Evolutionary conservation across 345 rosid genomes (phyloP), one percentile per base, ranked within the genome.

Genomic region (Moricandia arvensis): DNA sequence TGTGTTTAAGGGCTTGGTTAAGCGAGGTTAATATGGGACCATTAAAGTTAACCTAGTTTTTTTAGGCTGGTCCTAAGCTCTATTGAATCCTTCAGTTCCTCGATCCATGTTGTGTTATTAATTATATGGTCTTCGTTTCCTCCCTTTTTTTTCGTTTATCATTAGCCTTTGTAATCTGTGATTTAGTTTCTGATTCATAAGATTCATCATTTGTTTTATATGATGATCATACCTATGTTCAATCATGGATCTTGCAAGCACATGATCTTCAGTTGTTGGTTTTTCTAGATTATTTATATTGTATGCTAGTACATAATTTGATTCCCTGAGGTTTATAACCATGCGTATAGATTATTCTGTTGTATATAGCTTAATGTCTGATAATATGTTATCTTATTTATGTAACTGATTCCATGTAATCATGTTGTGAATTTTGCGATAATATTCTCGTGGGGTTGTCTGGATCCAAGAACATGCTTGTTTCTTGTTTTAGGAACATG

Each of bases 61-160:
- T 58, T 16, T 81, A 85, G 87, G 75, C 75, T 87, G 86, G 85
- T 84, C 88, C 87, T 77, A 17, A 65, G n/a, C 73, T 69, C 63
- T 79, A 74, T 72, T 61, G 59, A 67, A 49, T 73, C 73, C 49
- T 60, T 67, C 51, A 51, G 47, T 26, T 66, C 38, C 76, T 72
- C 76, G 67, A 65, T 65, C 13, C 18, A 53, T 47, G 37, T 45
- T 31, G 31, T 73, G 61, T 21, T 78, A n/a, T n/a, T n/a, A n/a
- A 72, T 54, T 60, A 38, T 72, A 68, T 72, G 49, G 4, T 29
- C 33, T 66, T n/a, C n/a, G n/a, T 31, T 58, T 26, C 9, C 16
- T 58, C 6, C n/a, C 13, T 13, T 37, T 41, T 41, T 17, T 17
- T 17, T 18, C 8, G n/a, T 57, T 63, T 18, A n/a, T 38, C 21